Evolutionary conservation across 495 filamentous ascomycete species (phyloP).

Genomic region (Apodospora peruviana): DNA sequence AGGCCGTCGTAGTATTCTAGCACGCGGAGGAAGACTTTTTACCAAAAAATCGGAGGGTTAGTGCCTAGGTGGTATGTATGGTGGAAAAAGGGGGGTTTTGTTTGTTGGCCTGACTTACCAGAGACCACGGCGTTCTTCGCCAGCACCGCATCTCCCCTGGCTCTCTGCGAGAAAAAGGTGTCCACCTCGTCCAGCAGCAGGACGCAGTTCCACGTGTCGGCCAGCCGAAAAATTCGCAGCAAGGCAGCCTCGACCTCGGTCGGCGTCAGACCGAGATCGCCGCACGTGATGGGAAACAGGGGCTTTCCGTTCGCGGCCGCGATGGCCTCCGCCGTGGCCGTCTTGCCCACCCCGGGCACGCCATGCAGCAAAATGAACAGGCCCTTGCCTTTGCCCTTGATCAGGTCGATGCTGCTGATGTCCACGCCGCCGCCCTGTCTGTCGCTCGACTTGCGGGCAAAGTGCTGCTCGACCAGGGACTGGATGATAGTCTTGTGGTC

Average conservation of each 20-base stretch:
- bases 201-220: constrained; percentile 50
- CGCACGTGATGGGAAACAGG: constrained; percentile 49
- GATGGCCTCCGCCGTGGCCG: constrained; percentile 50
- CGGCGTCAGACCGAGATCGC: constrained; percentile 49
- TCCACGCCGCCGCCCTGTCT: constrained; percentile 23
- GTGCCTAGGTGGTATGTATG: no score
- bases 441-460: constrained; percentile 29
- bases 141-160: constrained; percentile 8
- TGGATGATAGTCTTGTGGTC: constrained; percentile 51
- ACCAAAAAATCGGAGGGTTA: no score
- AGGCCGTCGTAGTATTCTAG: constrained; percentile 50
- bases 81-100: no score
- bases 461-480: constrained; percentile 43
- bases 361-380: constrained; percentile 50
- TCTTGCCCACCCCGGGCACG: constrained; percentile 56
- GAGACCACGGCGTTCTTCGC: constrained; percentile 37
- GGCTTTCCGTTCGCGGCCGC: constrained; percentile 45
- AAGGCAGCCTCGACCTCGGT: constrained; percentile 30
- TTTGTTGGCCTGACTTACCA: not conserved
- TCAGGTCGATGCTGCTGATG: constrained; percentile 52
- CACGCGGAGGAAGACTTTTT: constrained; percentile 45
- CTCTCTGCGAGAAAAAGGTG: constrained; percentile 43
- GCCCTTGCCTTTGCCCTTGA: constrained; percentile 51
- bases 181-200: constrained; percentile 52
- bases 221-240: constrained; percentile 44